A percentile compares a stretch with the other conserved stretches of the same genome.
These are phyloP conservation scores for Dryas alaskensis DNA, from an alignment of 306 rosid species.

Conservation along the genomic window DNA sequence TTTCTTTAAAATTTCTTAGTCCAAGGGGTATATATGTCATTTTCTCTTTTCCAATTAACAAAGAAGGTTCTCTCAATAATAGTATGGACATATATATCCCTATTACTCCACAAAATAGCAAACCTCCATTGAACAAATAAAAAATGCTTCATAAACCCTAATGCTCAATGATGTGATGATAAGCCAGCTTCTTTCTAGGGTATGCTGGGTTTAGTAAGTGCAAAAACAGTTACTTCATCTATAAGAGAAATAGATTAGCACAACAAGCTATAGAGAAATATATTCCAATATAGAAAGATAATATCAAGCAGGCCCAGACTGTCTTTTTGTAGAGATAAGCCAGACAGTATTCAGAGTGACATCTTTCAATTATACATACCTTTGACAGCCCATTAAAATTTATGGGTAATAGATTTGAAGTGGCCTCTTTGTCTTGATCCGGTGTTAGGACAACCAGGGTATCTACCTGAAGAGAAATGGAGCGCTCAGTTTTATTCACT, in stretches of 20 bases:
- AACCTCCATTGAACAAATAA: not conserved
- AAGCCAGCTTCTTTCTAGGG: not conserved
- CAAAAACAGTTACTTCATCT: slow-evolving; percentile 2
- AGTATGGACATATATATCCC: not conserved
- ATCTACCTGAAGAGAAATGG: slow-evolving; percentile 70
- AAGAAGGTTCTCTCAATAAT: not conserved
- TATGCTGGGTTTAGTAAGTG: not conserved
- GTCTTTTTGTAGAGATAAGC: not conserved
- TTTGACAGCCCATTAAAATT: slow-evolving; percentile 74
- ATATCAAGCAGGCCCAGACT: not conserved
- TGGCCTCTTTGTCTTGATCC: slow-evolving; percentile 64
- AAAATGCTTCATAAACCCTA: not conserved
- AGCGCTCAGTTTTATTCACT: slow-evolving; percentile 56
- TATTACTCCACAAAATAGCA: not conserved
- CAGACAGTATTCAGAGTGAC: not conserved
- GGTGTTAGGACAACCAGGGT: slow-evolving; percentile 70
- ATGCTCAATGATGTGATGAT: not conserved
- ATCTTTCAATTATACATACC: slow-evolving; percentile 37
- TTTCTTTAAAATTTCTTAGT: not conserved
- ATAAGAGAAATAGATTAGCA: not conserved
- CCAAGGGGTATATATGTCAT: too few relatives aligned
- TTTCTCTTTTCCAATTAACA: not conserved
- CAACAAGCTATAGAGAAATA: not conserved
- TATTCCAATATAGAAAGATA: not conserved
- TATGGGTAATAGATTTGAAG: slow-evolving; percentile 69